These are phyloP conservation scores for Solanum aculeatissimum DNA, from an alignment of 305 asterid species.

Conservation along the genomic window DNA sequence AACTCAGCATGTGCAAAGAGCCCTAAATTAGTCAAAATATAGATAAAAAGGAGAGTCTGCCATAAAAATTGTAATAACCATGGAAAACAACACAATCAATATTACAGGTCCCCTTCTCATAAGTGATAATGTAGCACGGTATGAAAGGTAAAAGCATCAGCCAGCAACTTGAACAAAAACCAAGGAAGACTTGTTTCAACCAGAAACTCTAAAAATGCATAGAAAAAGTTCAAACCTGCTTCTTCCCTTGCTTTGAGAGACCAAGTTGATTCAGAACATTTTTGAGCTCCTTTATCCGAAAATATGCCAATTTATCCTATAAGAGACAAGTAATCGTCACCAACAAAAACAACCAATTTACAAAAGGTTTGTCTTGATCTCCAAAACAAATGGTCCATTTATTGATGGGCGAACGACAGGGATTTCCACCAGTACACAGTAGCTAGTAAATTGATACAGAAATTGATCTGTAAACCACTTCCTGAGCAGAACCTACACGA, in stretches of 20 bases:
- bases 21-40: not conserved
- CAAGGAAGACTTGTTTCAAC: not conserved
- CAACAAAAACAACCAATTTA: not conserved
- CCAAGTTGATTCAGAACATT: conserved; percentile 80
- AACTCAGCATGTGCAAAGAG: not conserved
- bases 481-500: not conserved
- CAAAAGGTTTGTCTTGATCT: not conserved
- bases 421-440: not conserved
- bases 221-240: conserved; percentile 54
- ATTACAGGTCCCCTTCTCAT: not conserved
- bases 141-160: not conserved
- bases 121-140: not conserved
- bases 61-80: not conserved
- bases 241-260: conserved; percentile 93
- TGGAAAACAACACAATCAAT: not conserved
- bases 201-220: not conserved
- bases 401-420: not conserved
- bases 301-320: conserved; percentile 82
- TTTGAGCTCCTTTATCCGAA: conserved; percentile 95
- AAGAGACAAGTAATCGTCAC: conserved; percentile 1
- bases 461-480: not conserved
- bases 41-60: not conserved
- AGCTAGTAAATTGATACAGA: not conserved
- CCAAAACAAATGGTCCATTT: not conserved
- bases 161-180: not conserved